Conservation (phyloP, 441 rosid species). For the Breynia disticha region DNA sequence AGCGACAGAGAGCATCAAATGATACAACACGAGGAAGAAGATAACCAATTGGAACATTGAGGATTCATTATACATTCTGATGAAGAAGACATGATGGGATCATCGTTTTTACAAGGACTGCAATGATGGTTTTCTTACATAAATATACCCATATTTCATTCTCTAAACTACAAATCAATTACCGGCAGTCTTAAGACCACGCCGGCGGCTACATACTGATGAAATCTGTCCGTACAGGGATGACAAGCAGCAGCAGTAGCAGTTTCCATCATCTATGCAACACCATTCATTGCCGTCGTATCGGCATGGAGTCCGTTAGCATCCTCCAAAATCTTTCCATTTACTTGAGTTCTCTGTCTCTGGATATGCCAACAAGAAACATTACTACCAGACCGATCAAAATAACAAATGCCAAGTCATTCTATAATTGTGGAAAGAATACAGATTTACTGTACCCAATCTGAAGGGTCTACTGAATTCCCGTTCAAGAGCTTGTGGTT, state of each 20-base stretch:
- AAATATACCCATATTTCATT: conserved; percentile 15
- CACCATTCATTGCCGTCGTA: conserved; percentile 58
- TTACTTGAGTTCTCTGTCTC: conserved; percentile 83
- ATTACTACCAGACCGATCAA: background rate
- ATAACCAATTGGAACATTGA: conserved; percentile 8
- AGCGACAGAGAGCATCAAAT: no score
- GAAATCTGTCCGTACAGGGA: conserved; percentile 8
- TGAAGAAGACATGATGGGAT: conserved; percentile 8
- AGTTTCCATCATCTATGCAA: conserved; percentile 36
- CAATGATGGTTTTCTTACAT: no score
- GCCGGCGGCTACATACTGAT: conserved; percentile 9
- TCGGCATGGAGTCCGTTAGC: conserved; percentile 49
- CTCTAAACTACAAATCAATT: conserved; percentile 29
- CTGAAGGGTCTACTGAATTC: conserved; percentile 70
- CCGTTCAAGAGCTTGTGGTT: conserved; percentile 95
- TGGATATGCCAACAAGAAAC: conserved; percentile 19
- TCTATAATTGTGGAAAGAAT: background rate
- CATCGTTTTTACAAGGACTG: no score
- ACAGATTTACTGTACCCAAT: conserved; percentile 44
- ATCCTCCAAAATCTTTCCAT: conserved; percentile 77
- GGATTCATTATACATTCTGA: conserved; percentile 23
- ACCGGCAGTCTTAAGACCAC: conserved; percentile 15
- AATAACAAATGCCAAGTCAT: no score
- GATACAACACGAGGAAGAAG: background rate
- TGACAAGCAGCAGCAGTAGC: conserved; percentile 12